Evolutionary conservation across 208 protist genomes (phyloP), one percentile per base, ranked within the genome.

Genomic region (Leishmania major): DNA sequence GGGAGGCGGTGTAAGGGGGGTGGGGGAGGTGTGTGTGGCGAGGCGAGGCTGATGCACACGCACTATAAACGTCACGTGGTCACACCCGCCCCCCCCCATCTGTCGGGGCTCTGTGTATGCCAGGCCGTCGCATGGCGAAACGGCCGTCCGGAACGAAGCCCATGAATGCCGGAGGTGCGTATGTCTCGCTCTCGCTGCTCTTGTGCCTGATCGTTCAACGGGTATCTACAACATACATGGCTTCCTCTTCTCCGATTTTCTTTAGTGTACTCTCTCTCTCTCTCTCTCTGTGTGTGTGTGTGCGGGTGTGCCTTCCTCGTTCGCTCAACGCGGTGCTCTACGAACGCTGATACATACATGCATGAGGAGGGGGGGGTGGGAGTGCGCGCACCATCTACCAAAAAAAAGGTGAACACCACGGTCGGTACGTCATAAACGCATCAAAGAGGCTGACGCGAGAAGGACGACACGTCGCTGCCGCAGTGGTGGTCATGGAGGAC

Each of bases 401-500:
- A 40, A 40, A 40, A 28, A 28, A 35, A 43, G 43, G 31, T 74
- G 70, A 74, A 55, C 40, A n/a, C 67, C 6, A 40, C 7, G 28
- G 37, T 6, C n/a, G 31, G 31, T 7, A 47, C 73, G 35, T 25
- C 31, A 10, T 51, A 28, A 13, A 43, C 3, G 47, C 5, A 47
- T 62, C 53, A 15, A 57, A 45, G 73, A 62, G 51, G 53, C 37
- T 49, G 37, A 53, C 15, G 7, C 28, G 70, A 31, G 70, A 17
- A 45, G 49, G 70, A 35, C 70, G 70, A 13, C 51, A 35, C 28
- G 53, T 1, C 70, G 5, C 51, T 69, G 25, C 25, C 45, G 28
- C 57, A 13, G 75, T 47, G 10, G 35, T 19, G 28, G 28, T 17
- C 69, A 93, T 94, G 89, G 89, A 93, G 35, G 89, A 96, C n/a